Evolutionary conservation across 2,329 filamentous ascomycete species (phyloP).

Genomic region (Westerdykella aurantiaca): DNA sequence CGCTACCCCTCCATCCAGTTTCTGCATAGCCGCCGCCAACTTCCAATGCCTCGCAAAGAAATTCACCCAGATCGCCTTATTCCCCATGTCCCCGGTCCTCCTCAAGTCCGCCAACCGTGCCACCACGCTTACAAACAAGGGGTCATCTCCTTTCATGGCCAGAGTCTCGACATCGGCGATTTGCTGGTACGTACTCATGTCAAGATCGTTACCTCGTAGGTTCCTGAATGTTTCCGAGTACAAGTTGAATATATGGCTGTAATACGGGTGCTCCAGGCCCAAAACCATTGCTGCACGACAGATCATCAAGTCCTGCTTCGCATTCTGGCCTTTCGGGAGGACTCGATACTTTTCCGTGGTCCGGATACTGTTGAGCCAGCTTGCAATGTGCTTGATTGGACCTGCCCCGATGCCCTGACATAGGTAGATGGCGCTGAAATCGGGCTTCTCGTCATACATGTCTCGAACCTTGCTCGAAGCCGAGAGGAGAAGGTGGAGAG

Average conservation of each 20-base stretch:
- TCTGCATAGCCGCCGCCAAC: neutral
- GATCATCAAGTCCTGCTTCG: neutral
- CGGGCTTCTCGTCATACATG: too few relatives aligned
- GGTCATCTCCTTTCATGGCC: neutral
- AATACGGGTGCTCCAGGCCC: neutral
- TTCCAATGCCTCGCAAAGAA: neutral
- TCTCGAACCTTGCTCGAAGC: too few relatives aligned
- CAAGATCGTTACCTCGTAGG: neutral
- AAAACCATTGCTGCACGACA: neutral
- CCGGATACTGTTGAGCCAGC: too few relatives aligned
- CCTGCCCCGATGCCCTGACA: too few relatives aligned
- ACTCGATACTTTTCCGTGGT: too few relatives aligned
- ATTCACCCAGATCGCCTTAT: neutral
- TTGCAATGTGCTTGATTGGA: too few relatives aligned
- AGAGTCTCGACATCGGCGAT: neutral
- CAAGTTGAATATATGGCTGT: neutral
- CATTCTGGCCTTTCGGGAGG: neutral
- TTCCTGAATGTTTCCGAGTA: neutral
- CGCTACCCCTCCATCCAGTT: neutral
- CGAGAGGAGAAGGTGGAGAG: too few relatives aligned
- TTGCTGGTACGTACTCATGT: neutral
- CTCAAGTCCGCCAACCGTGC: neutral
- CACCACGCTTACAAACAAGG: neutral
- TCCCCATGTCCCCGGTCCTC: neutral
- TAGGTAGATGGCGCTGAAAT: too few relatives aligned